Percentiles rank a stretch among this genome's conserved stretches.
These are phyloP conservation scores for Exophiala sp. DNA, from an alignment of 2,329 filamentous ascomycete species.

Conservation along the genomic window DNA sequence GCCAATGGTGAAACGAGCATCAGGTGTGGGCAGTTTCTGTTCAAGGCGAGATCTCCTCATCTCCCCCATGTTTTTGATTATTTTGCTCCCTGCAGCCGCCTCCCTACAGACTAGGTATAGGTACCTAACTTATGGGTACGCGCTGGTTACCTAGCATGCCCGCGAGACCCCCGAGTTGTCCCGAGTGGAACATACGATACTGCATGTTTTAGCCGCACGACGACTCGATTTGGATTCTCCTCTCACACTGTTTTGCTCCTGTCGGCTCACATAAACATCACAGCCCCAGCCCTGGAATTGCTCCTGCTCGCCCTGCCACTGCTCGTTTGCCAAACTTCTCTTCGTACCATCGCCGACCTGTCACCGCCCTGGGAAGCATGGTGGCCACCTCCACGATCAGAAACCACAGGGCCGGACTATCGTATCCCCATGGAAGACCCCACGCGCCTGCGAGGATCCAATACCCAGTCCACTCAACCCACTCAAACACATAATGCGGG, in stretches of 20 bases:
- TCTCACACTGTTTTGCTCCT: background rate
- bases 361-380: constrained; percentile 81
- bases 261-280: background rate
- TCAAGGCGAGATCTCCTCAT: no score
- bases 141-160: no score
- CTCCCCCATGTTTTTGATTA: no score
- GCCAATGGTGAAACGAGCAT: no score
- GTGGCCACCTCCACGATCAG: constrained; percentile 79
- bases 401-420: constrained; percentile 72
- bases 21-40: no score
- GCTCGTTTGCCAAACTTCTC: constrained; percentile 80
- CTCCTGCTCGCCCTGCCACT: constrained; percentile 67
- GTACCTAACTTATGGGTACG: no score
- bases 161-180: no score
- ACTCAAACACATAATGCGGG: constrained; percentile 94
- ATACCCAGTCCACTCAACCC: constrained; percentile 92
- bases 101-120: no score
- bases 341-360: constrained; percentile 79
- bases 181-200: no score
- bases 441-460: constrained; percentile 53
- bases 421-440: constrained; percentile 47
- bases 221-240: no score
- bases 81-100: no score
- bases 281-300: constrained; percentile 47
- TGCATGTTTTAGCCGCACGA: no score